Conservation (phyloP, 768 basidiomycete genomes). For the Phylloporus arenicola region DNA sequence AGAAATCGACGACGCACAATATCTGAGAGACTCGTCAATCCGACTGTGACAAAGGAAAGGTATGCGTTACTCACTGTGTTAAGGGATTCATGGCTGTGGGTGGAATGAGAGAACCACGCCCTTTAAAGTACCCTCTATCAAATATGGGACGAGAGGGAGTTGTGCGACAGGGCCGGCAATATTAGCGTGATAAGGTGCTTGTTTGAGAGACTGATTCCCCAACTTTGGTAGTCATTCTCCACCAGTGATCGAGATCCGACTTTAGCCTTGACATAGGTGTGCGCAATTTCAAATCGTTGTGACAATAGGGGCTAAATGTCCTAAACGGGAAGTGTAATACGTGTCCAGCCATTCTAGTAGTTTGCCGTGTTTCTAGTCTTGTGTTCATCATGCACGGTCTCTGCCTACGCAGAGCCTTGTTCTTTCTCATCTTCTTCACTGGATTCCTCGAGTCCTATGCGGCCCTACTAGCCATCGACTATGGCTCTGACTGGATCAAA, state of each 20-base stretch:
- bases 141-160: neutral
- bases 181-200: neutral
- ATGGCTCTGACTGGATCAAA: slow-evolving; percentile 97
- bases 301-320: slow-evolving; percentile 5
- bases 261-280: neutral
- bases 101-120: neutral
- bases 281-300: neutral
- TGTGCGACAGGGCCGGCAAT: neutral
- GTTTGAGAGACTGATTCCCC: neutral
- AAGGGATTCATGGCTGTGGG: slow-evolving; percentile 4
- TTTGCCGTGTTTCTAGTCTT: neutral
- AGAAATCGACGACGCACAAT: slow-evolving; percentile 11
- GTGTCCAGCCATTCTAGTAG: slow-evolving; percentile 11
- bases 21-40: slow-evolving; percentile 3
- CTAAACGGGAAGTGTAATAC: slow-evolving; percentile 6
- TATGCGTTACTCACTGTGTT: slow-evolving; percentile 14
- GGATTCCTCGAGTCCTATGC: slow-evolving; percentile 39
- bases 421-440: slow-evolving; percentile 21
- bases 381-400: slow-evolving; percentile 15
- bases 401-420: slow-evolving; percentile 25
- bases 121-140: neutral
- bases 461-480: slow-evolving; percentile 92
- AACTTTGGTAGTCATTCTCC: neutral
- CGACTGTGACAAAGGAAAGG: neutral
- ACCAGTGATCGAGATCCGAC: neutral